Evolutionary conservation across 805 yeast species (phyloP).

Genomic region (Yamadazyma paraphyllophila): DNA sequence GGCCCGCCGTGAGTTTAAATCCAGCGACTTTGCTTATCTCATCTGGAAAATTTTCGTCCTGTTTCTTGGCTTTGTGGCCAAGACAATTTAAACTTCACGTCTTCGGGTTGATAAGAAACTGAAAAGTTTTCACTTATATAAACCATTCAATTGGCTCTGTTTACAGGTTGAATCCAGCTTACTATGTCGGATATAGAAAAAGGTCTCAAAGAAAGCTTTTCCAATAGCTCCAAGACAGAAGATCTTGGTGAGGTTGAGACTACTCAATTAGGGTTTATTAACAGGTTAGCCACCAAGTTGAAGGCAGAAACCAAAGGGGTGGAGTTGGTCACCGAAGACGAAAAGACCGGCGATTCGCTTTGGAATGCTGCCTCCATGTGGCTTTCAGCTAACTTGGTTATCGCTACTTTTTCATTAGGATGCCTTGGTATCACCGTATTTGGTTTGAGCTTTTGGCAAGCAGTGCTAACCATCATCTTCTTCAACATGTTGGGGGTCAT

Average conservation of each 20-base stretch:
- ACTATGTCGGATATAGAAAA: constrained; percentile 6
- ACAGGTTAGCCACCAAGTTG: constrained; percentile 31
- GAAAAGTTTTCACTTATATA: neutral
- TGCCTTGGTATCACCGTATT: constrained; percentile 57
- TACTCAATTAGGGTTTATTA: constrained; percentile 24
- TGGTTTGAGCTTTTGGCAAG: constrained; percentile 71
- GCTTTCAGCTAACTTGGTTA: constrained; percentile 85
- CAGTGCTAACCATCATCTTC: constrained; percentile 64
- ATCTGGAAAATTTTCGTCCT: too few relatives aligned
- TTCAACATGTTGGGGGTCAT: constrained; percentile 70
- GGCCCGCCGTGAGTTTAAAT: too few relatives aligned
- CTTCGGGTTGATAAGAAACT: too few relatives aligned
- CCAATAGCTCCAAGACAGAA: neutral
- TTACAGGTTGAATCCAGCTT: neutral
- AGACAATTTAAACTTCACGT: neutral
- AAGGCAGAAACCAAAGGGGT: constrained; percentile 64
- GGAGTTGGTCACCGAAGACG: constrained; percentile 76
- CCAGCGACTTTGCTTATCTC: too few relatives aligned
- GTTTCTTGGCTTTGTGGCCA: neutral
- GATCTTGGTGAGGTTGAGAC: constrained; percentile 1
- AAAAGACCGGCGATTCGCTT: constrained; percentile 64
- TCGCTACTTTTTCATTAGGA: constrained; percentile 81
- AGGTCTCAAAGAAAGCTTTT: neutral
- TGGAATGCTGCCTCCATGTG: constrained; percentile 82
- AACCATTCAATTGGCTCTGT: neutral